Conservation (phyloP, 208 protist genomes). For the Leishmania amazonensis region DNA sequence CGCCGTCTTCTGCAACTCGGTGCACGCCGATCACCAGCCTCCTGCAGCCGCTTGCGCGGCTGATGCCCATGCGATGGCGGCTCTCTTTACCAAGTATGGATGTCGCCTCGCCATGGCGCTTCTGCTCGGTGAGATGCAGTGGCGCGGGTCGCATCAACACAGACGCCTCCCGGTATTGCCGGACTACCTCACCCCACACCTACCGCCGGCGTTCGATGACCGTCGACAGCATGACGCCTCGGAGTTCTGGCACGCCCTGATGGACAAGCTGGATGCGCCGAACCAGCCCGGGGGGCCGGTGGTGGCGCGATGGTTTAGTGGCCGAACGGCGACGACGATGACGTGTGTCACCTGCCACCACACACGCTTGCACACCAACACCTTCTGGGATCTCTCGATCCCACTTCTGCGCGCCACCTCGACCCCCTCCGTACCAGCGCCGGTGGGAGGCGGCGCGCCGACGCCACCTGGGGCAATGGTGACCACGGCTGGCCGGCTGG, state of each 20-base stretch:
- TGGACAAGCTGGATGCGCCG: slow-evolving; percentile 57
- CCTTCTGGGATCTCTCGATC: slow-evolving; percentile 56
- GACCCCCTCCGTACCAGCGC: neutral
- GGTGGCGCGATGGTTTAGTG: slow-evolving; percentile 62
- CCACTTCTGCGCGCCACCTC: slow-evolving; percentile 7
- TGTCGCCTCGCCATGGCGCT: slow-evolving; percentile 35
- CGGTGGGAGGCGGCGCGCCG: neutral
- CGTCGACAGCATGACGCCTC: slow-evolving; percentile 75
- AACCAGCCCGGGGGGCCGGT: slow-evolving; percentile 25
- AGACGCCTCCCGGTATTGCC: slow-evolving; percentile 27
- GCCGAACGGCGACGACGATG: slow-evolving; percentile 42
- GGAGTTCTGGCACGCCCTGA: slow-evolving; percentile 67
- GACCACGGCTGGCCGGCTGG: neutral
- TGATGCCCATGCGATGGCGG: neutral
- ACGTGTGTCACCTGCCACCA: slow-evolving; percentile 41
- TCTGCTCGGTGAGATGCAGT: slow-evolving; percentile 56
- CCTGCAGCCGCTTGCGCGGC: neutral
- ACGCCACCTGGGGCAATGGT: neutral
- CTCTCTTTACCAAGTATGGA: slow-evolving; percentile 2
- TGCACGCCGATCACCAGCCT: neutral
- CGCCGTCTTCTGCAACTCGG: slow-evolving; percentile 8
- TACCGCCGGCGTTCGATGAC: slow-evolving; percentile 58
- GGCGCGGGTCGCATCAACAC: slow-evolving; percentile 37
- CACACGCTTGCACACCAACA: slow-evolving; percentile 31
- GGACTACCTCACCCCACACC: slow-evolving; percentile 29